phyloP scores from a whole-genome alignment of 805 yeast genomes.

The Maudiozyma pseudohumilis region DNA sequence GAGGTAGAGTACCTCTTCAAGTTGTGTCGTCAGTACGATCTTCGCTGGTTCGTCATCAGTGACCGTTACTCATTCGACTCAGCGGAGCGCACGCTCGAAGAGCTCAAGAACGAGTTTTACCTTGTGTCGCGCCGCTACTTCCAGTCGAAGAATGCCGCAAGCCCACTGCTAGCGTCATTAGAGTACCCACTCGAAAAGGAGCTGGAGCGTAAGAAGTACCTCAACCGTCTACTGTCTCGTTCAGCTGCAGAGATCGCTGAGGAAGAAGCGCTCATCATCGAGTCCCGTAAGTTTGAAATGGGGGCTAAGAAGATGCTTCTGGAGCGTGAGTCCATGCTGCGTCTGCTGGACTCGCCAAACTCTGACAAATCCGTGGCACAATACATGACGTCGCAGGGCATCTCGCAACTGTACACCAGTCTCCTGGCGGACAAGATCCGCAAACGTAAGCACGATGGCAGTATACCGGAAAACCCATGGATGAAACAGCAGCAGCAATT shows the following conservation, averaged over 20 bases:
- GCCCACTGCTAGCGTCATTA: conserved; percentile 51
- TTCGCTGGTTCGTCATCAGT: conserved; percentile 54
- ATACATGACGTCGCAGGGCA: conserved; percentile 76
- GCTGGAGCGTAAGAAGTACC: conserved; percentile 66
- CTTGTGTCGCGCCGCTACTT: conserved; percentile 50
- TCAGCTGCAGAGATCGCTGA: conserved; percentile 97
- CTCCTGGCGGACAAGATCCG: conserved; percentile 60
- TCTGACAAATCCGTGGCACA: conserved; percentile 65
- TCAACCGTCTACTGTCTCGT: conserved; percentile 65
- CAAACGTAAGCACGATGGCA: conserved; percentile 36
- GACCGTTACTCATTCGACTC: conserved; percentile 41
- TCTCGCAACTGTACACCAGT: conserved; percentile 74
- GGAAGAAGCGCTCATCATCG: conserved; percentile 88
- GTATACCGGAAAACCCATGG: conserved; percentile 36
- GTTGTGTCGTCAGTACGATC: conserved; percentile 43
- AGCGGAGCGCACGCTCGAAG: conserved; percentile 51
- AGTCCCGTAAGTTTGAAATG: conserved; percentile 83
- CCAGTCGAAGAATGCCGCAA: conserved; percentile 33
- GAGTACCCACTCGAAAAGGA: conserved; percentile 66
- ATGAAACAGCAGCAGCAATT: conserved; percentile 35
- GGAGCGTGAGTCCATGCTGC: conserved; percentile 72
- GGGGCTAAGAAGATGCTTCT: conserved; percentile 80
- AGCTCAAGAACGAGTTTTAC: conserved; percentile 75
- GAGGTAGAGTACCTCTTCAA: conserved; percentile 77
- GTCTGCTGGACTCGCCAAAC: conserved; percentile 81